A percentile compares a stretch with the other conserved stretches of the same genome.
phyloP scores from a whole-genome alignment of 441 rosid species.

The Adansonia grandidieri region DNA sequence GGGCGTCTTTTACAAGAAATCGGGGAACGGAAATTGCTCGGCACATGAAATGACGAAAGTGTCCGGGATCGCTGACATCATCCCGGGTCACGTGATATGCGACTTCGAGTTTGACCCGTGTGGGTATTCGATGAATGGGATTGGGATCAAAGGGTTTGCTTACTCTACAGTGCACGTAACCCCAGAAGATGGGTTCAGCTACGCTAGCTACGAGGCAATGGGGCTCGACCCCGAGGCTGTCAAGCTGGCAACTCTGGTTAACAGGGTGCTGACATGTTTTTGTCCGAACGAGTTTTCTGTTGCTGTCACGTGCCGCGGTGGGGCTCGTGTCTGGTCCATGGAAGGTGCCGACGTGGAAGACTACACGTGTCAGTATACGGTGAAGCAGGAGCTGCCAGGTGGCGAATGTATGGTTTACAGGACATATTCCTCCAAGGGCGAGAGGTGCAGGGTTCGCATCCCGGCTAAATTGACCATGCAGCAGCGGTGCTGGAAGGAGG shows the following conservation, averaged over 20 bases:
- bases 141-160: constrained; percentile 28
- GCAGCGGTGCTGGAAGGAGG: constrained; percentile 27
- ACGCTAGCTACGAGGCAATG: constrained; percentile 49
- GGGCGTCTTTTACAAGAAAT: constrained; percentile 34
- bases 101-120: constrained; percentile 49
- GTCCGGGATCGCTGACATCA: constrained; percentile 43
- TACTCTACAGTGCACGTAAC: constrained; percentile 48
- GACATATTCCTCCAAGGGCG: constrained; percentile 4
- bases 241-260: constrained; percentile 29
- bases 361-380: constrained; percentile 29
- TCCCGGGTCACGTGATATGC: constrained; percentile 41
- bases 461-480: constrained; percentile 12
- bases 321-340: constrained; percentile 30
- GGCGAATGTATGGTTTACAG: constrained; percentile 36
- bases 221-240: constrained; percentile 24
- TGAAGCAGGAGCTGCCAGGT: constrained; percentile 40
- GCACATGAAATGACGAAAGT: constrained; percentile 36
- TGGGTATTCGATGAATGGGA: constrained; percentile 51
- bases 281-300: constrained; percentile 43
- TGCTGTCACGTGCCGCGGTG: constrained; percentile 39
- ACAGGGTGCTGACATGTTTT: constrained; percentile 45
- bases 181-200: constrained; percentile 48
- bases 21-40: background rate
- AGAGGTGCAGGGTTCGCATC: background rate
- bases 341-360: constrained; percentile 41